Evolutionary conservation across 2,329 filamentous ascomycete genomes (phyloP), one percentile per base, ranked within the genome.

Genomic region (Aureobasidium lini): DNA sequence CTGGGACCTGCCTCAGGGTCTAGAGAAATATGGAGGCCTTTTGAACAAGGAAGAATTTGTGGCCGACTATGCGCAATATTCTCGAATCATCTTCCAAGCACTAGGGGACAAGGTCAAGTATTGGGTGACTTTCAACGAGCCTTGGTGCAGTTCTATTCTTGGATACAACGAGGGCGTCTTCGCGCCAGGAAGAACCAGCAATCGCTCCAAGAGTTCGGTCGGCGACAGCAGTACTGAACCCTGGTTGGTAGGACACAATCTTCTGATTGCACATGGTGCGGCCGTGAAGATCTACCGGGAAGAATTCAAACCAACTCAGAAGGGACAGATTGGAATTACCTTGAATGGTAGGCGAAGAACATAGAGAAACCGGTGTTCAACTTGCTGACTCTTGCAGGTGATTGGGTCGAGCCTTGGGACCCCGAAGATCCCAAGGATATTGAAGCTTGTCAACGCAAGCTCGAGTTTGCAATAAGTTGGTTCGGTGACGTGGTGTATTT

Each of bases 401-500:
- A 95, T 71, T 89, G 84, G 68, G 42, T 64, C 18, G 89, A 90
- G 70, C 90, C 90, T 6, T 95, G 88, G 87, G 89, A 95, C 69
- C 80, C 88, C 1, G 78, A 85, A 64, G 87, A 93, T 69, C 84
- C 88, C 6, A 77, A 77, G 16, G 90, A 95, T 70, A 79, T 90
- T 58, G 87, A 87, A 72, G 90, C 90, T 13, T 85, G 83, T 64
- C 79, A 89, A 68, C 86, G 89, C 70, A 92, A 92, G 77, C 84
- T 93, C 67, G 90, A 95, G 75, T 95, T 95, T 71, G 81, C 87
- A 67, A 95, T 93, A 72, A 85, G 83, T 54, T 95, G 90, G 90
- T 95, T 94, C 69, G 89, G 86, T 8, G 90, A 95, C 75, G 89
- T 90, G 36, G 84, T 95, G 70, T 95, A 95, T 79, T 84, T 87